Percentiles rank a stretch among this genome's conserved stretches.
phyloP scores from a whole-genome alignment of 140 eudicot species.

The Anethum foeniculum region DNA sequence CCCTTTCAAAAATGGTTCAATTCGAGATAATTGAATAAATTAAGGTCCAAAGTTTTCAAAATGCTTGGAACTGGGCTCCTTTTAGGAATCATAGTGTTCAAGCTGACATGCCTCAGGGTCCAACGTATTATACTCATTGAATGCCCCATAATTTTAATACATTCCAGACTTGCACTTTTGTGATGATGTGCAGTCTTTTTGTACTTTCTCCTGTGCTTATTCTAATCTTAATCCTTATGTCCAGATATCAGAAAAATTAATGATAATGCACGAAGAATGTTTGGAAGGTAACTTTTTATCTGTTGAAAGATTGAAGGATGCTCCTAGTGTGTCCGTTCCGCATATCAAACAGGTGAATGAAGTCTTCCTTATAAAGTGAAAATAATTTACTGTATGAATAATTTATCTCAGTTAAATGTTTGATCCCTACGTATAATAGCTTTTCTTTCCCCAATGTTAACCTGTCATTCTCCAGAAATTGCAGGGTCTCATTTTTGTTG shows the following conservation, averaged over 20 bases:
- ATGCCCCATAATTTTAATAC: background rate
- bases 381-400: background rate
- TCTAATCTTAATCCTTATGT: background rate
- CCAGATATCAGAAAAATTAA: slow-evolving; percentile 62
- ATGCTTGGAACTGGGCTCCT: background rate
- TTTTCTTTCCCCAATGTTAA: background rate
- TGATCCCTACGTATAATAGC: background rate
- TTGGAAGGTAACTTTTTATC: slow-evolving; percentile 61
- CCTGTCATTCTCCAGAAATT: background rate
- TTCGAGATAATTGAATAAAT: background rate
- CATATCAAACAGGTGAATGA: slow-evolving; percentile 49
- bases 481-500: background rate
- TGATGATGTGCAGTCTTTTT: background rate
- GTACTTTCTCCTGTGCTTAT: background rate
- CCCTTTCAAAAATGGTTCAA: background rate
- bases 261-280: slow-evolving; percentile 90
- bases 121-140: background rate
- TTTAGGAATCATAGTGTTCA: background rate
- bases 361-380: background rate
- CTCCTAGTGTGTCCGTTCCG: slow-evolving; percentile 21
- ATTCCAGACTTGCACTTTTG: background rate
- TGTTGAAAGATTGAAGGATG: slow-evolving; percentile 46
- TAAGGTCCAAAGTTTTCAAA: background rate
- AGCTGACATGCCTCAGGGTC: background rate
- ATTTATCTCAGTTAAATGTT: background rate